Evolutionary conservation across 768 basidiomycete genomes (phyloP).

Genomic region (Mycena maculata): DNA sequence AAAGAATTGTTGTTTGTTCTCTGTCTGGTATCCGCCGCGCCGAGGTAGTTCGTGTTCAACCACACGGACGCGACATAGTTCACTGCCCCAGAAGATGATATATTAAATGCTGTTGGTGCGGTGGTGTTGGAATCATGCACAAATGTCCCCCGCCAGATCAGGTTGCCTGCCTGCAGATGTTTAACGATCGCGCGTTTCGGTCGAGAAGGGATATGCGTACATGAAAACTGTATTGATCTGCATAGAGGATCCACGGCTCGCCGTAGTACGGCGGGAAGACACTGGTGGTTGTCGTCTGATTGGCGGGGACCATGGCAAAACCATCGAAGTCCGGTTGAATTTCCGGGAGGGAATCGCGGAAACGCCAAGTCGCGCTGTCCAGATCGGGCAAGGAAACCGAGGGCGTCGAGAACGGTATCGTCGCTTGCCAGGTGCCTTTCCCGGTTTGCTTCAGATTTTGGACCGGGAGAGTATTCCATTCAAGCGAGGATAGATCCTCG

Average conservation of each 20-base stretch:
- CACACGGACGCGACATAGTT: slow-evolving; percentile 64
- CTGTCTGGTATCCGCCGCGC: slow-evolving; percentile 41
- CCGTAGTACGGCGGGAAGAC: slow-evolving; percentile 62
- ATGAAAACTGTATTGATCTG: slow-evolving; percentile 70
- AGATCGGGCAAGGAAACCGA: slow-evolving; percentile 38
- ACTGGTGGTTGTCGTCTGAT: slow-evolving; percentile 65
- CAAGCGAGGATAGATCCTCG: neutral
- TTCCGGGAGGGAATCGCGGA: slow-evolving; percentile 68
- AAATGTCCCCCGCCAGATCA: slow-evolving; percentile 30
- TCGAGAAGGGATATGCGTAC: neutral
- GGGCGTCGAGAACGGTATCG: slow-evolving; percentile 11
- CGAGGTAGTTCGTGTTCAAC: slow-evolving; percentile 65
- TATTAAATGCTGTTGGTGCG: slow-evolving; percentile 28
- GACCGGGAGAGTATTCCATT: slow-evolving; percentile 15
- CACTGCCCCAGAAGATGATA: slow-evolving; percentile 30
- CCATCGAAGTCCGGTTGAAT: slow-evolving; percentile 59
- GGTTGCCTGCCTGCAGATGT: slow-evolving; percentile 20
- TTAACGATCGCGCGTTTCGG: neutral
- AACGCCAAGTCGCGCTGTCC: slow-evolving; percentile 57
- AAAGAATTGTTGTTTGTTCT: slow-evolving; percentile 31
- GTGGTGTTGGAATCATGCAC: slow-evolving; percentile 16
- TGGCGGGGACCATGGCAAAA: slow-evolving; percentile 60
- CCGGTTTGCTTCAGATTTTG: slow-evolving; percentile 35
- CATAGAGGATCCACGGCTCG: slow-evolving; percentile 66
- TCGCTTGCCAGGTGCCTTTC: slow-evolving; percentile 17